Evolutionary conservation across 371 early-diverging fungal genomes (phyloP).

Genomic region (Mortierella polycephala): DNA sequence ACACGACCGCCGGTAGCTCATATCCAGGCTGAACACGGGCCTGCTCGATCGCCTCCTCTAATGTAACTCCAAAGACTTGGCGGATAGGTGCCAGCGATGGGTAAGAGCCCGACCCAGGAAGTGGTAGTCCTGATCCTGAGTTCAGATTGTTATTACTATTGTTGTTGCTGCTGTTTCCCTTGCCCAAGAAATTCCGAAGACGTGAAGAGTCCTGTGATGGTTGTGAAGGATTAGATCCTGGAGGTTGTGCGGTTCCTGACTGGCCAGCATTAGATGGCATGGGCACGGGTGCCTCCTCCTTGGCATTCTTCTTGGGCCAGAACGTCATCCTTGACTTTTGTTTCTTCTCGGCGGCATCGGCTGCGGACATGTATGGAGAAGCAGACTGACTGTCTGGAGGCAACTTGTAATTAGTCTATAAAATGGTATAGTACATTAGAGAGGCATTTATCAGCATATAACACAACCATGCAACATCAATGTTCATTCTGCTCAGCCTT

Average conservation of each 20-base stretch:
- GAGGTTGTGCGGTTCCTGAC: constrained; percentile 1
- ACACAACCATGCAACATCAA: not conserved
- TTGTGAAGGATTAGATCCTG: not conserved
- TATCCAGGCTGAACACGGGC: constrained; percentile 76
- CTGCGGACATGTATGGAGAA: constrained; percentile 8
- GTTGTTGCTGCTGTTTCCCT: constrained; percentile 17
- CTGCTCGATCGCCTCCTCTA: constrained; percentile 72
- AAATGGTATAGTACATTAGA: not conserved
- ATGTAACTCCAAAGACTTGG: constrained; percentile 78
- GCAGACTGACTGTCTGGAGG: constrained; percentile 25
- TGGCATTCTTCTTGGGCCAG: constrained; percentile 48
- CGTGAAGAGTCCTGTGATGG: constrained; percentile 29
- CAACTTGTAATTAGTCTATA: not conserved
- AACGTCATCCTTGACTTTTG: constrained; percentile 55
- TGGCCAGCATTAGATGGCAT: constrained; percentile 10
- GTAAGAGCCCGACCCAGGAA: constrained; percentile 6
- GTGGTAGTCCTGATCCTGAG: constrained; percentile 1
- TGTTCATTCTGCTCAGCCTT: not conserved
- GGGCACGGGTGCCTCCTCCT: constrained; percentile 18
- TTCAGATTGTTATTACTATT: constrained; percentile 7
- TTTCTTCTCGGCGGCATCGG: constrained; percentile 51
- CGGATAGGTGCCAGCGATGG: constrained; percentile 32
- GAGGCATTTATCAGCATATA: not conserved
- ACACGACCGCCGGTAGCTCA: constrained; percentile 91
- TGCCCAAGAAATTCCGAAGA: constrained; percentile 39